Percentiles rank a stretch among this genome's conserved stretches.
phyloP scores from a whole-genome alignment of 2,329 filamentous ascomycete genomes.

The Trichoderma sp. region DNA sequence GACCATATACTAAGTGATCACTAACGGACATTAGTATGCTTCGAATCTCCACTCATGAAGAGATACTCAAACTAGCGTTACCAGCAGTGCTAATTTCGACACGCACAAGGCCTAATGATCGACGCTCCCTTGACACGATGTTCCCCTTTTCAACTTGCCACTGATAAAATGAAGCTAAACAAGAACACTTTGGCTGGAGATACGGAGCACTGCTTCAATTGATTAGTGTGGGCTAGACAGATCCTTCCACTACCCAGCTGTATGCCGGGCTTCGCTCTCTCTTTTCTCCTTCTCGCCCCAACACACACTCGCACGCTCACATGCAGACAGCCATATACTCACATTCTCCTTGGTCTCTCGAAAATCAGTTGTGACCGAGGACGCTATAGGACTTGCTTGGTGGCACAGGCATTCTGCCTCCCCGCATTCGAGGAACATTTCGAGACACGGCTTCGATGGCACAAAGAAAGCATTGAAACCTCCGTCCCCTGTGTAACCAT shows the following conservation, averaged over 20 bases:
- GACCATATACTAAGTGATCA: not conserved
- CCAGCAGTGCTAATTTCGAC: not conserved
- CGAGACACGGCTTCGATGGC: not conserved
- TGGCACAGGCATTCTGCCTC: not conserved
- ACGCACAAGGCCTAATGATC: constrained; percentile 3
- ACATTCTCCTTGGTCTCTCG: not conserved
- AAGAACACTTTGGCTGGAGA: not conserved
- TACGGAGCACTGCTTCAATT: not conserved
- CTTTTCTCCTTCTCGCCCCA: not conserved
- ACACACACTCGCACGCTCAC: not conserved
- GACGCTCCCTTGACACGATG: not conserved
- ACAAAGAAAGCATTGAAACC: not conserved
- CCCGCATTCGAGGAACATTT: not conserved
- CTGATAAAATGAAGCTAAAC: not conserved
- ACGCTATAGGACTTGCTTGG: not conserved
- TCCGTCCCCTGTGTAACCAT: not conserved
- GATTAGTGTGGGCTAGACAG: not conserved
- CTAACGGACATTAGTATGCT: not conserved
- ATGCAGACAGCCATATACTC: not conserved
- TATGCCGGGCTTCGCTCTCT: not conserved
- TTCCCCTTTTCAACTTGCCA: not conserved
- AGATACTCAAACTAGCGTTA: not conserved
- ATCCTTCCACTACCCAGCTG: constrained; percentile 7
- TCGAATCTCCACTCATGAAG: not conserved
- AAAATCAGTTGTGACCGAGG: not conserved